phyloP scores from a whole-genome alignment of 257 asterid genomes.

The Petrea volubilis region DNA sequence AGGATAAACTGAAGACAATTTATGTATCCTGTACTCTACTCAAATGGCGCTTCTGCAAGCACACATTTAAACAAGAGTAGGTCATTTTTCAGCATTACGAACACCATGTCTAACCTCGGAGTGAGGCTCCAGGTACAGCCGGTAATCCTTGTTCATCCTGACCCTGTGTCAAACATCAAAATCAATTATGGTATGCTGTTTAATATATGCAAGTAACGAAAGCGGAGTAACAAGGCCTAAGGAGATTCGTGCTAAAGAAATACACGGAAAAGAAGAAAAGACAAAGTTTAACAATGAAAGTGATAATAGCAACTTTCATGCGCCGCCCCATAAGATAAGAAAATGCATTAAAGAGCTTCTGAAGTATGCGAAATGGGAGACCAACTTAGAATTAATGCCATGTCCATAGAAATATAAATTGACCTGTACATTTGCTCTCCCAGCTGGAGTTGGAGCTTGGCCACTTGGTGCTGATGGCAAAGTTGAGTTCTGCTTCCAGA shows the following conservation, averaged over 20 bases:
- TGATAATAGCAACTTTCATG: too few relatives aligned
- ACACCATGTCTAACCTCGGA: slow-evolving; percentile 49
- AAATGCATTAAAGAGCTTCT: not conserved
- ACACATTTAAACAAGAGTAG: not conserved
- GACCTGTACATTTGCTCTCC: slow-evolving; percentile 55
- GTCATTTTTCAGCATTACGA: slow-evolving; percentile 23
- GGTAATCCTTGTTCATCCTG: slow-evolving; percentile 76
- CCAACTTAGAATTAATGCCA: not conserved
- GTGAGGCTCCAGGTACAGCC: slow-evolving; percentile 68
- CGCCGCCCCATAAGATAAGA: too few relatives aligned
- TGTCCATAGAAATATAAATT: not conserved
- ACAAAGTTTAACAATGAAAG: too few relatives aligned
- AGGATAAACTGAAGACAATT: not conserved
- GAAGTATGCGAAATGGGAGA: not conserved
- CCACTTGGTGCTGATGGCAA: slow-evolving; percentile 79
- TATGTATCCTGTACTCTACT: not conserved
- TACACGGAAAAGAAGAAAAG: not conserved
- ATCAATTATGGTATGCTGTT: not conserved
- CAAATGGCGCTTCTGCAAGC: not conserved
- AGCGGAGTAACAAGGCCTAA: not conserved
- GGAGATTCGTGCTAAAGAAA: too few relatives aligned
- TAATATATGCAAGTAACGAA: not conserved
- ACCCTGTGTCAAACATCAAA: slow-evolving; percentile 40
- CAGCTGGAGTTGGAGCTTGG: slow-evolving; percentile 43
- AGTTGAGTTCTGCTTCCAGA: slow-evolving; percentile 57